Conservation (phyloP, 2,329 filamentous ascomycete genomes). For the Amesomyces nigricolor region DNA sequence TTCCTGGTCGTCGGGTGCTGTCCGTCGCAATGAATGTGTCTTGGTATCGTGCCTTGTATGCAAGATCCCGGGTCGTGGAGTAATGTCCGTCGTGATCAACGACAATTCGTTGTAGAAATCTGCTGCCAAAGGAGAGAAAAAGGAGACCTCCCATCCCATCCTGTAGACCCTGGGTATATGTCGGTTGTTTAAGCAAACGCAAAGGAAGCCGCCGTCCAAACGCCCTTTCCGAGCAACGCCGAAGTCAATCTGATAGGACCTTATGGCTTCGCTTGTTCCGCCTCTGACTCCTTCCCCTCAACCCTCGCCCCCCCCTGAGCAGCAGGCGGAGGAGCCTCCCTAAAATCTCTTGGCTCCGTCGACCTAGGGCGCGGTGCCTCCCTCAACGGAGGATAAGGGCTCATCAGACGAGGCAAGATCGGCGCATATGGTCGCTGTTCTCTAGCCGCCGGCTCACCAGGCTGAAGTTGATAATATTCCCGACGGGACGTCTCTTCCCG, state of each 20-base stretch:
- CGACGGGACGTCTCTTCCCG: conserved; percentile 14
- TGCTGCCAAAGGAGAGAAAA: no score
- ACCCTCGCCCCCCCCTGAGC: conserved; percentile 6
- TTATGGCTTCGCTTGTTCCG: conserved; percentile 4
- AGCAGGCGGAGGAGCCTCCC: conserved; percentile 8
- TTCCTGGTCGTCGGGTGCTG: neutral
- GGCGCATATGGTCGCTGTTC: conserved; percentile 8
- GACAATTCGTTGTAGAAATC: no score
- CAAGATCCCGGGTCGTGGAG: no score
- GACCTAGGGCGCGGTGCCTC: conserved; percentile 9
- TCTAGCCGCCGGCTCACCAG: neutral
- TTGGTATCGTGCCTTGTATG: no score
- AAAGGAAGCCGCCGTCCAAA: neutral
- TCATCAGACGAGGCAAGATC: conserved; percentile 14
- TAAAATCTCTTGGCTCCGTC: conserved; percentile 1
- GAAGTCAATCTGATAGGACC: no score
- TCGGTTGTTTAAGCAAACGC: neutral
- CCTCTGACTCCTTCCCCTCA: conserved; percentile 1
- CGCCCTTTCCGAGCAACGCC: no score
- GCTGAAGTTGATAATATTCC: conserved; percentile 12
- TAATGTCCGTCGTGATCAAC: no score
- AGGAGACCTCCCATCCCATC: neutral
- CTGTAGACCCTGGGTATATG: conserved; percentile 1
- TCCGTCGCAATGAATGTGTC: neutral
- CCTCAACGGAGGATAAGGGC: conserved; percentile 7